phyloP scores from a whole-genome alignment of 345 rosid genomes.

The Dimocarpus longan region DNA sequence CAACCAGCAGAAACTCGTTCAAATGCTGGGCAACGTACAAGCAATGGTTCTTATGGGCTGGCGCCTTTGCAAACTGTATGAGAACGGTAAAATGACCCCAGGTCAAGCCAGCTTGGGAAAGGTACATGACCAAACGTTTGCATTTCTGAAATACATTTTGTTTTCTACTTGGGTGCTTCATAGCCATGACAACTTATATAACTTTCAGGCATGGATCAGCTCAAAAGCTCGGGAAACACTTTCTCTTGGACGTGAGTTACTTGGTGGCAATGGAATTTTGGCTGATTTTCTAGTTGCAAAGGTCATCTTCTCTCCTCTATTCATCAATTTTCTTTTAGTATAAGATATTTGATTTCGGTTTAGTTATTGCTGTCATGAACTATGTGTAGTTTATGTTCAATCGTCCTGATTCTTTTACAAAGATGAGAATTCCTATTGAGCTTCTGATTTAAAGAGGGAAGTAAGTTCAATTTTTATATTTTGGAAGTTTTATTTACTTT shows the following conservation, averaged over 20 bases:
- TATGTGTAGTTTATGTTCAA: neutral
- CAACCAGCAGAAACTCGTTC: constrained; percentile 90
- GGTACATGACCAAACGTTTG: constrained; percentile 51
- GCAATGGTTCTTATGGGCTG: constrained; percentile 94
- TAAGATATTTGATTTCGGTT: neutral
- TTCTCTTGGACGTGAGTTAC: constrained; percentile 81
- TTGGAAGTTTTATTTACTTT: neutral
- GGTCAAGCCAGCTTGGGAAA: constrained; percentile 98
- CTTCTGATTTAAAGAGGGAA: neutral
- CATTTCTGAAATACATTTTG: neutral
- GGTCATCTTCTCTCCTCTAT: constrained; percentile 41
- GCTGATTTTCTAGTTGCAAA: constrained; percentile 93
- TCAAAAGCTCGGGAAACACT: constrained; percentile 79
- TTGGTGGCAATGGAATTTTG: constrained; percentile 92
- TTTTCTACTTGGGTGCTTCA: neutral
- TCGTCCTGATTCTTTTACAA: neutral
- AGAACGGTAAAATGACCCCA: constrained; percentile 78
- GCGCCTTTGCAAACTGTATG: constrained; percentile 94
- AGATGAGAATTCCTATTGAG: neutral
- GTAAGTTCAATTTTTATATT: neutral
- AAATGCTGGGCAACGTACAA: constrained; percentile 85
- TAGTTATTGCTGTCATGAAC: neutral
- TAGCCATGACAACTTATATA: neutral
- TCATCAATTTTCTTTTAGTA: neutral
- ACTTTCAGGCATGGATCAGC: constrained; percentile 79